Evolutionary conservation across 495 filamentous ascomycete species (phyloP), one percentile per base, ranked within the genome.

Genomic region (Collariella sp.): DNA sequence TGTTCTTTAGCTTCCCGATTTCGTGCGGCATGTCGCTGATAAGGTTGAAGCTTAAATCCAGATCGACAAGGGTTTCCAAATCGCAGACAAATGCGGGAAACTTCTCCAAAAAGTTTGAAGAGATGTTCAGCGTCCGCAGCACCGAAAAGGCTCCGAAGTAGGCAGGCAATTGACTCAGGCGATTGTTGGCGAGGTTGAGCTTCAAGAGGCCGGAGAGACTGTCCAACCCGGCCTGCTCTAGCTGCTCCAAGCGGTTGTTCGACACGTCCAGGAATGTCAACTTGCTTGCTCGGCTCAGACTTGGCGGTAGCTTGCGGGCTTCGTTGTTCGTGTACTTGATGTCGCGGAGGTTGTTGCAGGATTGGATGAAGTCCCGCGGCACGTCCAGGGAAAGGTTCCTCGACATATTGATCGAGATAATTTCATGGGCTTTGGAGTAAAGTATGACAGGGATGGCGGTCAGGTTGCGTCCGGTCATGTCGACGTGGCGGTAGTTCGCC

Each of bases 31-130:
- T 70, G 55, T 64, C 76, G 38, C 79, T 75, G 46, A 99, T 96
- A 13, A 81, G 78, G 62, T 99, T 99, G 78, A 99, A 99, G 63
- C 91, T 96, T 63, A 99, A 81, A 60, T 99, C 94, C 15, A 99
- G 81, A 64, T 99, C 91, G 31, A 95, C 86, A 24, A 99, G 72
- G 31, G 83, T 87, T 59, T 81, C 83, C 20, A 99, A 68, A 11
- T 88, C 76, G 68, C 89, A 90, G 33, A 97, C 74, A 62, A 91
- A 91, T 20, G 81, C 73, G 0, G 93, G 93, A 57, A 99, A 95
- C 42, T 79, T 78, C 29, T 86, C 82, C 36, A 99, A 79, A 48
- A 84, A 87, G 63, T 99, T 99, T 2, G 91, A 97, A 1, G 90
- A 94, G 43, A 99, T 72, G 62, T 91, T 93, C 50, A 99, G 69